phyloP scores from a whole-genome alignment of 1,139 yeast species.

The Yamadazyma diospyri region DNA sequence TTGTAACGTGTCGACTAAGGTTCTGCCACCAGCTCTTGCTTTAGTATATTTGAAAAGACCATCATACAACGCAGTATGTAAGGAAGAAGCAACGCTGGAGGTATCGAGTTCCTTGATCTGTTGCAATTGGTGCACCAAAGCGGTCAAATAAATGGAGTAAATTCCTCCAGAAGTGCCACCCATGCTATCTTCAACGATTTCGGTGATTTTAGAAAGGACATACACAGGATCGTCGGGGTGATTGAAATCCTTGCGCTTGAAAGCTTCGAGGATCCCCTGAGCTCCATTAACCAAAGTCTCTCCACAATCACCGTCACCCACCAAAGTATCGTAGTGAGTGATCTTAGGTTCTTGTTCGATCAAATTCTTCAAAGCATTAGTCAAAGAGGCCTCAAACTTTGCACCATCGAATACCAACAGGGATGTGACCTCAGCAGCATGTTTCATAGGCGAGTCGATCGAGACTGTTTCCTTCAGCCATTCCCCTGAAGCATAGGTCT shows the following conservation, averaged over 20 bases:
- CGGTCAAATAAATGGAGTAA: constrained; percentile 72
- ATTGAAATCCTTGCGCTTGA: constrained; percentile 37
- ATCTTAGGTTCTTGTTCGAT: constrained; percentile 70
- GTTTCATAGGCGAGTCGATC: constrained; percentile 32
- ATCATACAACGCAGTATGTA: constrained; percentile 36
- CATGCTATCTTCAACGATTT: constrained; percentile 82
- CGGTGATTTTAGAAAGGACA: constrained; percentile 55
- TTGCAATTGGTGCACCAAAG: constrained; percentile 33
- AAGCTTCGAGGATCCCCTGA: constrained; percentile 57
- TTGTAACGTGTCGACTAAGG: constrained; percentile 80
- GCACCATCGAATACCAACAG: constrained; percentile 40
- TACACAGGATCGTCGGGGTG: constrained; percentile 35
- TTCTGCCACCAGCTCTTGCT: constrained; percentile 88
- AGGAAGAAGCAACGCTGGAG: constrained; percentile 23
- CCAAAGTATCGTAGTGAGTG: constrained; percentile 81
- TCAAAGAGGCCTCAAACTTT: constrained; percentile 35
- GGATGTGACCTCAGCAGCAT: constrained; percentile 23
- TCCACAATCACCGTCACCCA: constrained; percentile 98
- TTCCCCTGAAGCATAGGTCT: constrained; percentile 19
- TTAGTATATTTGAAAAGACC: constrained; percentile 69
- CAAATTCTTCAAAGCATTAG: constrained; percentile 47
- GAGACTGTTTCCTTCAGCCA: constrained; percentile 23
- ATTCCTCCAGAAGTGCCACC: constrained; percentile 97
- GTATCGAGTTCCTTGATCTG: constrained; percentile 34
- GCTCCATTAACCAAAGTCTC: constrained; percentile 86